Evolutionary conservation across 495 filamentous ascomycete genomes (phyloP), one percentile per base, ranked within the genome.

Genomic region (Aspergillus hancockii): DNA sequence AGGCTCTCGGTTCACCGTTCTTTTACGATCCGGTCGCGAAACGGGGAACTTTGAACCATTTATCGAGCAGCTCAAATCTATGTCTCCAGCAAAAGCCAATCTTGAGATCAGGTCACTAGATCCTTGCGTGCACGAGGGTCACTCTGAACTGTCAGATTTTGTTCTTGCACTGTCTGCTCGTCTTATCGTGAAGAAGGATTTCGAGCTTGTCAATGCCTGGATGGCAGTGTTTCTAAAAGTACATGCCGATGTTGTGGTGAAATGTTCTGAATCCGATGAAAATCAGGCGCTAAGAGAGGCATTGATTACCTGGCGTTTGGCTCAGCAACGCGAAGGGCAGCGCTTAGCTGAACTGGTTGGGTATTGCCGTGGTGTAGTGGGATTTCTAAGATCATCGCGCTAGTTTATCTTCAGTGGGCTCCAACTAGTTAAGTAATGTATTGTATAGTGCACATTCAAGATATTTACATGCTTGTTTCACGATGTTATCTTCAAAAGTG

Each of bases 141-240:
- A 75, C 30, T 75, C 72, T 25, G 90, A 93, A 62, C 68, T 91
- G 28, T 70, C 75, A 2, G 78, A 81, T 49, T 97, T 98, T 64
- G 85, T 98, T 34, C 55, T 71, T 9, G 90, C 92, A 5, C 74
- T 98, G 47, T 93, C 90, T 0, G 75, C 72, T 57, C 81, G 88
- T 16, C 75, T 98, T 25, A 72, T 74, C 19, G 75, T 81, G 41
- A 83, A 83, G 56, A 81, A 80, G 45, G 94, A 98, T 75, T 98
- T 93, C 70, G 94, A 98, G 69, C 80, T 98, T 49, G 87, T 90
- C 41, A 92, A 97, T 74, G 91, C 91, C 10, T 98, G 95, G 94
- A 96, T 98, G 90, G 84, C 86, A 16, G 92, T 97, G 0, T 94
- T 97, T 64, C 64, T 98, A 55, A 83, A 87, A 51, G 70, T 93